Evolutionary conservation across 352 stramenopile species (phyloP).

Genomic region (Globisporangium perplexum): DNA sequence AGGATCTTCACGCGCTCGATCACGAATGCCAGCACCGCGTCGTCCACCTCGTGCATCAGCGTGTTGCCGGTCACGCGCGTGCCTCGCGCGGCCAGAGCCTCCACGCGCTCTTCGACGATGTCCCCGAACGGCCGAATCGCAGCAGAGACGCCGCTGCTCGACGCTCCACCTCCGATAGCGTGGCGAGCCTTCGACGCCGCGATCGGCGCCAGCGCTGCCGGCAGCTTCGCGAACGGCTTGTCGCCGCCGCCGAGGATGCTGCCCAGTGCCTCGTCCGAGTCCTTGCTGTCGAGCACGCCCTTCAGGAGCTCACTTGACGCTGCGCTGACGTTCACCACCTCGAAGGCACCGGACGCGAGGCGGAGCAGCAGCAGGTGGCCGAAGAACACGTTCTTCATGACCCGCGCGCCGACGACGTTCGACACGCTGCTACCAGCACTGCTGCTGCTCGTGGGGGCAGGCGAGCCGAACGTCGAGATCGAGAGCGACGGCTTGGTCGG

Average conservation of each 20-base stretch:
- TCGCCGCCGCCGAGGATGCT: neutral
- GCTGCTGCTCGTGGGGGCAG: neutral
- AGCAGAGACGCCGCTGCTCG: conserved; percentile 12
- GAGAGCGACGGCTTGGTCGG: neutral
- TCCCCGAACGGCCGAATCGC: conserved; percentile 44
- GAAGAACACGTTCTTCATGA: conserved; percentile 74
- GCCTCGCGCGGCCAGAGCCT: conserved; percentile 38
- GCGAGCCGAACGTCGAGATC: conserved; percentile 8
- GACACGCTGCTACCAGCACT: conserved; percentile 13
- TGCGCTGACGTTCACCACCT: conserved; percentile 76
- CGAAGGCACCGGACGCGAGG: conserved; percentile 62
- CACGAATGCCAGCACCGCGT: conserved; percentile 67
- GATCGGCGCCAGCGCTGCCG: conserved; percentile 47
- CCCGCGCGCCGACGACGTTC: conserved; percentile 56
- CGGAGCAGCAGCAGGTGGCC: conserved; percentile 72
- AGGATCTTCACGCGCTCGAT: conserved; percentile 46
- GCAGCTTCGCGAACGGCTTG: conserved; percentile 33
- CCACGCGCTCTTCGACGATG: conserved; percentile 60
- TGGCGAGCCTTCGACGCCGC: conserved; percentile 26
- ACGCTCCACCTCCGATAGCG: neutral
- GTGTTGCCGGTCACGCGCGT: conserved; percentile 66
- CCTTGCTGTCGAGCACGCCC: conserved; percentile 34
- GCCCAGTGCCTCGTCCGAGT: conserved; percentile 6
- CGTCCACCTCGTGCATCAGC: conserved; percentile 54
- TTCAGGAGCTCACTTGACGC: conserved; percentile 70